Conservation (phyloP, 116 monocot genomes). For the Trichopus zeylanicus region DNA sequence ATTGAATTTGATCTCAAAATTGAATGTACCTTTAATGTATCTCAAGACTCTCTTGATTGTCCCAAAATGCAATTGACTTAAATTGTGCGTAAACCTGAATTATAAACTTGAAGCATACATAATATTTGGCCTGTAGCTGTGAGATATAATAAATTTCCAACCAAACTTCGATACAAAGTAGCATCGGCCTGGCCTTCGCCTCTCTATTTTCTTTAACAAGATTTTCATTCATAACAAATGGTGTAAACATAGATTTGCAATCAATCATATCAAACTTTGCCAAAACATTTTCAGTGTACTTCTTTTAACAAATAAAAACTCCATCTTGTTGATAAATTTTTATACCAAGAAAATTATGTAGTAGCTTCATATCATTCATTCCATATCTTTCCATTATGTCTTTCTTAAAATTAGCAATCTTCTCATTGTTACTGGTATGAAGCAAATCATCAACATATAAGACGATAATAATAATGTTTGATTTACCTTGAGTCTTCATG, state of each 20-base stretch:
- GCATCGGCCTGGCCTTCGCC: neutral
- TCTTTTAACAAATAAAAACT: neutral
- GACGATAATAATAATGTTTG: neutral
- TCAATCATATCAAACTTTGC: neutral
- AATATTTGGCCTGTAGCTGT: neutral
- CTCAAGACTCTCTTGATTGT: neutral
- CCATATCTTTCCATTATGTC: neutral
- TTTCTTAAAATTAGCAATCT: neutral
- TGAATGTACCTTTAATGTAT: neutral
- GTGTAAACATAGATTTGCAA: neutral
- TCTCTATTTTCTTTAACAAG: neutral
- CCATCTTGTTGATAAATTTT: neutral
- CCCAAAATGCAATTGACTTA: neutral
- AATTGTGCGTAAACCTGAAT: neutral
- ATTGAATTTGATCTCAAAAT: neutral
- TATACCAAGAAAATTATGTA: neutral
- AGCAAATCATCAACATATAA: neutral
- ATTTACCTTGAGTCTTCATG: neutral
- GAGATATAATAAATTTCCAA: neutral
- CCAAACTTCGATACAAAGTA: neutral
- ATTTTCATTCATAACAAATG: neutral
- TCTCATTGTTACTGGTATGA: neutral
- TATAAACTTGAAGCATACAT: neutral
- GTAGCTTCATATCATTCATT: neutral
- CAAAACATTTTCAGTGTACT: neutral